Evolutionary conservation across 305 asterid genomes (phyloP), one percentile per base, ranked within the genome.

Genomic region (Solanum hybrid): DNA sequence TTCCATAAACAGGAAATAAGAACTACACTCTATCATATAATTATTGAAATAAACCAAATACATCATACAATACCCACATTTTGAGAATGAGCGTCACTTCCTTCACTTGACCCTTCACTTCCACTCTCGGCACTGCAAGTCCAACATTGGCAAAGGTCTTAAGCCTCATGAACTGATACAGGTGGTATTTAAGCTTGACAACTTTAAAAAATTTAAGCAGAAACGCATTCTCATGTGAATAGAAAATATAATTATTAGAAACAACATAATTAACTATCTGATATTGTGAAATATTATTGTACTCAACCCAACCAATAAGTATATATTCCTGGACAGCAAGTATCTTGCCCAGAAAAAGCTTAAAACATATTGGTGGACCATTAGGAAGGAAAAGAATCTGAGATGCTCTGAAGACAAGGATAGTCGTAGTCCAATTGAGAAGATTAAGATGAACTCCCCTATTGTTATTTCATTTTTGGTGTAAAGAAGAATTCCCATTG

Each of bases 71-170:
- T 91, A 93, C 99, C 94, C 93, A 97, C 99, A 93, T 95, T 95
- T 92, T 94, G 96, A 90, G 98, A 97, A 92, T 95, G 93, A 78
- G 92, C 96, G 80, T 96, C 97, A 90, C 98, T 97, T 93, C 98
- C 98, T 82, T 95, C 99, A 89, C 97, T 96, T 83, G 97, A 93
- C 87, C 98, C 98, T 90, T 95, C 98, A 94, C 98, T 96, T 89
- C 90, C 97, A 90, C 97, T 95, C 89, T 96, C 99, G 86, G 90
- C 95, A 92, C 99, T 96, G 96, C 92, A 94, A 90, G 94, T 61
- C 89, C 90, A 86, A 87, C 71, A 90, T 88, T 84, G 88, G 42
- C 78, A 88, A 83, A 42, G 69, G 33, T 84, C 74, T 29, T 46
- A 51, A 51, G 87, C 37, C 88, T 84, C 88, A 51, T 84, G 88